Evolutionary conservation across 1,284 basidiomycete genomes (phyloP).

Genomic region (Papiliotrema nemorosa): DNA sequence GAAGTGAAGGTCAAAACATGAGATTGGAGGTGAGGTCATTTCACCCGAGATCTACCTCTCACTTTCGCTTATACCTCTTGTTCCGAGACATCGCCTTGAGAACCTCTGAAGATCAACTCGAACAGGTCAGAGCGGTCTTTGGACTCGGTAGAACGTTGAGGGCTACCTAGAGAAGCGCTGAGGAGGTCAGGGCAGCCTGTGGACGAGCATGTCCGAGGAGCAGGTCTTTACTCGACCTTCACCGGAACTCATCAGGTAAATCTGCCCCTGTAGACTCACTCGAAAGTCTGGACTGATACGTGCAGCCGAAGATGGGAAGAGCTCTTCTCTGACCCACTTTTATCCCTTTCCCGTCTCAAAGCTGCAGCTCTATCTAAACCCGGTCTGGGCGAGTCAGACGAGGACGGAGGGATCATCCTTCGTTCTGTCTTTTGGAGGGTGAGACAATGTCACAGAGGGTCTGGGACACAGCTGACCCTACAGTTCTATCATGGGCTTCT

Average conservation of each 20-base stretch:
- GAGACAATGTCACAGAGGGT: constrained; percentile 9
- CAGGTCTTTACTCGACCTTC: constrained; percentile 6
- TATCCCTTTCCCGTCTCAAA: constrained; percentile 40
- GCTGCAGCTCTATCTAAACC: constrained; percentile 26
- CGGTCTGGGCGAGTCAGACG: constrained; percentile 30
- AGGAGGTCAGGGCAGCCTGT: too few species aligned
- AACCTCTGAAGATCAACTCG: not conserved
- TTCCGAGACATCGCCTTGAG: not conserved
- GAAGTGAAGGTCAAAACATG: too few species aligned
- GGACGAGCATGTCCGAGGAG: constrained; percentile 1
- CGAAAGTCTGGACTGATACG: not conserved
- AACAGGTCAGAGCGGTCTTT: too few species aligned
- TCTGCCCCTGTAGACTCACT: not conserved
- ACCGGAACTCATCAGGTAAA: constrained; percentile 7
- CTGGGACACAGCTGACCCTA: not conserved
- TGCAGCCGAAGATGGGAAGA: constrained; percentile 35
- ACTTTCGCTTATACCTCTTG: too few species aligned
- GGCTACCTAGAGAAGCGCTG: too few species aligned
- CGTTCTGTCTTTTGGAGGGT: constrained; percentile 51
- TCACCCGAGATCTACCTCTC: too few species aligned
- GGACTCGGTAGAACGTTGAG: too few species aligned
- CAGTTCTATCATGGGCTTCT: constrained; percentile 48
- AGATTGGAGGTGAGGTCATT: too few species aligned
- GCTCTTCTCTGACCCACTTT: constrained; percentile 44
- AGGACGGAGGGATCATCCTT: constrained; percentile 36